phyloP scores from a whole-genome alignment of 2,329 filamentous ascomycete genomes.

The Plenodomus tracheiphilus region DNA sequence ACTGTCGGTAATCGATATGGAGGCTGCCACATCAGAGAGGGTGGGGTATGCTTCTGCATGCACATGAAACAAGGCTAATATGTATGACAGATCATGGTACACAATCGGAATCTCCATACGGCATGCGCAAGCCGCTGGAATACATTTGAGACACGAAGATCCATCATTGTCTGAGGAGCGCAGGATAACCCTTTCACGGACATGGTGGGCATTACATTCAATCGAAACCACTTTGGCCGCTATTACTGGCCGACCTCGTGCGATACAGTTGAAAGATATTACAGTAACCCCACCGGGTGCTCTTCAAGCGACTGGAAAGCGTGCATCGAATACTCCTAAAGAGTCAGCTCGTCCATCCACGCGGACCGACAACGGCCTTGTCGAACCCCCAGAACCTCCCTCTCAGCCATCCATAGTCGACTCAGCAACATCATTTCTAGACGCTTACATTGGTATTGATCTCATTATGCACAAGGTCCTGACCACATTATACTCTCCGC shows the following conservation, averaged over 20 bases:
- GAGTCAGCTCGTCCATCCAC: constrained; percentile 1
- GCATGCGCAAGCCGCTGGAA: constrained; percentile 39
- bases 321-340: constrained; percentile 1
- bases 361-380: constrained; percentile 1
- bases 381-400: neutral
- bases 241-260: constrained; percentile 42
- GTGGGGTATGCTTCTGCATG: neutral
- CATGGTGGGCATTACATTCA: constrained; percentile 45
- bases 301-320: neutral
- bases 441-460: neutral
- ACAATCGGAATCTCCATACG: constrained; percentile 42
- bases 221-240: constrained; percentile 39
- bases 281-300: constrained; percentile 21
- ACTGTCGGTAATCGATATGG: neutral
- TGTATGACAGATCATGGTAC: constrained; percentile 39
- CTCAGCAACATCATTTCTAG: neutral
- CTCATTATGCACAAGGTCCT: constrained; percentile 39
- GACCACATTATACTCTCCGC: constrained; percentile 42
- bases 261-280: constrained; percentile 34
- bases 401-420: neutral
- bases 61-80: neutral
- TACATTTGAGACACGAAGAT: constrained; percentile 41
- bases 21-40: neutral
- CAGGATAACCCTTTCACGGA: constrained; percentile 35
- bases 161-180: constrained; percentile 14